These are phyloP conservation scores for Alternaria conjuncta DNA, from an alignment of 2,329 filamentous ascomycete genomes.

Conservation along the genomic window DNA sequence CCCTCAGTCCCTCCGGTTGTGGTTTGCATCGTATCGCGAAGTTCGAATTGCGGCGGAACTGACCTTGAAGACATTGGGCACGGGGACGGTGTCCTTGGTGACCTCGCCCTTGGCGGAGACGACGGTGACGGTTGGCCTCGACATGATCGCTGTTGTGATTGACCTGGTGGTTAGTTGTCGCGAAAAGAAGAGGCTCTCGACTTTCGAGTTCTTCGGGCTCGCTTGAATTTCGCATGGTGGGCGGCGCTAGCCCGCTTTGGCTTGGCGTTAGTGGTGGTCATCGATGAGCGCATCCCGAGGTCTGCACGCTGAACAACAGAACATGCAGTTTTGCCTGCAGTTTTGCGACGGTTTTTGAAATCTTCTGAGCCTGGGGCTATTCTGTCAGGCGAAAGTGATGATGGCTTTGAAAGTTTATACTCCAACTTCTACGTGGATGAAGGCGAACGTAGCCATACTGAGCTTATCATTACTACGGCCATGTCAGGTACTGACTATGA, in stretches of 20 bases:
- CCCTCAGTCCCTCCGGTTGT: not conserved
- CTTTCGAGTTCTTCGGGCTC: slow-evolving; percentile 7
- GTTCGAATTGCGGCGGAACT: slow-evolving; percentile 28
- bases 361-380: not conserved
- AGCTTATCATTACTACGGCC: not conserved
- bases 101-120: slow-evolving; percentile 94
- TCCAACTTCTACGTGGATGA: not conserved
- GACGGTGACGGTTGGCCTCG: slow-evolving; percentile 96
- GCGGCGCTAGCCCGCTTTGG: not conserved
- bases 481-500: not conserved
- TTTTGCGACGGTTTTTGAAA: not conserved
- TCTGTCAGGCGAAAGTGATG: not conserved
- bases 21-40: slow-evolving; percentile 16
- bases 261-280: not conserved
- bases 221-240: not conserved
- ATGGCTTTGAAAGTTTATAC: not conserved
- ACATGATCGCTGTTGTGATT: slow-evolving; percentile 60
- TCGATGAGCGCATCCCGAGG: not conserved
- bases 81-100: slow-evolving; percentile 85
- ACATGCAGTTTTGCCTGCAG: not conserved
- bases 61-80: slow-evolving; percentile 91
- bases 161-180: slow-evolving; percentile 40
- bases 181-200: slow-evolving; percentile 13
- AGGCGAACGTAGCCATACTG: not conserved
- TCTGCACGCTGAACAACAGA: not conserved